Evolutionary conservation across 805 yeast genomes (phyloP), one percentile per base, ranked within the genome.

Genomic region (Hemisphaericaspora nanyangensis): DNA sequence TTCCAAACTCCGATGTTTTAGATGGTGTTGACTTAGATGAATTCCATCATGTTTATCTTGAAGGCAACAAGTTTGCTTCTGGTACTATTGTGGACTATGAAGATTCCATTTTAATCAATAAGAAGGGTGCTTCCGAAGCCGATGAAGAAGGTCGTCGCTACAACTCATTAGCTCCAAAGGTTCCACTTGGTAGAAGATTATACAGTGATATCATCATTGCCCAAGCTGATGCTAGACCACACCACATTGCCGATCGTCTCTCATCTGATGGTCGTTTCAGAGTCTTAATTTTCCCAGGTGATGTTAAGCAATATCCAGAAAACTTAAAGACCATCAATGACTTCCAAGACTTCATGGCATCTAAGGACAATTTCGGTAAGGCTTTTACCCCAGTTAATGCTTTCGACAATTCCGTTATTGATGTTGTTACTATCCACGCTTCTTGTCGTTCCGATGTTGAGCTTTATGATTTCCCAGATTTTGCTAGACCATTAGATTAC

Each of bases 191-290:
- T 22, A 45, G 51, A 41, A 36, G 64, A 18, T 45, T 58, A 20
- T 45, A 49, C 17, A 39, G 56, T 15, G 50, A 59, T 0, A 37
- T 38, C 26, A 53, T 58, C 28, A 41, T 49, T 22, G 31, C 41
- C 22, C 64, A 58, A 32, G 35, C 51, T 18, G 62, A 58, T 29
- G 56, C 54, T 13, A 48, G 47, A 38, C 58, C 61, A 17, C 26
- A 27, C 20, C 47, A 54, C 26, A 30, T 58, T 7, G 52, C 39
- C 11, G 61, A 56, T 28, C 35, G 50, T 24, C 15, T 55, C 34
- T 47, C 43, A 7, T 53, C 60, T 17, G 63, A 58, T 39, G 63
- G 63, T 15, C 51, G 63, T 29, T 58, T 55, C 53, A 47, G 63
- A 30, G 46, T 58, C n/a, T 31, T 58, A 19, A 45, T 49, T 29